Percentiles rank a stretch among this genome's conserved stretches.
Conservation (phyloP, 2,329 filamentous ascomycete genomes). For the Pyrenophora teres region DNA sequence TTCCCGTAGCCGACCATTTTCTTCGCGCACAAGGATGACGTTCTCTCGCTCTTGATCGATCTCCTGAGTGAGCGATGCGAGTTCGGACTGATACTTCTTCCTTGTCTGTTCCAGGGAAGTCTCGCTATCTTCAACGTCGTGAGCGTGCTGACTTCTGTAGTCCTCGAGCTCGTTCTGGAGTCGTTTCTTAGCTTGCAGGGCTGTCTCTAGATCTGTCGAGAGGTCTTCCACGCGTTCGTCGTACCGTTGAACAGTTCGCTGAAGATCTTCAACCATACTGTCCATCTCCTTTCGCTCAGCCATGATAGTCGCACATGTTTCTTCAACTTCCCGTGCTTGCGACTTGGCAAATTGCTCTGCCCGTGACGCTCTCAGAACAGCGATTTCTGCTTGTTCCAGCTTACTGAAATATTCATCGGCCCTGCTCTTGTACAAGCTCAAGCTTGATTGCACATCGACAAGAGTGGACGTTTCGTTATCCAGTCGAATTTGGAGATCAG, state of each 20-base stretch:
- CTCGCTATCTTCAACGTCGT: constrained; percentile 97
- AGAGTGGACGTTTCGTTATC: constrained; percentile 87
- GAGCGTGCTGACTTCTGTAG: constrained; percentile 91
- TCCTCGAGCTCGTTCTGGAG: constrained; percentile 97
- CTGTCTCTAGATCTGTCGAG: constrained; percentile 83
- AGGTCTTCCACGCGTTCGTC: constrained; percentile 92
- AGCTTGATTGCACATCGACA: constrained; percentile 79
- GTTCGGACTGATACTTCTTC: constrained; percentile 95
- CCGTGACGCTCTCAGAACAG: constrained; percentile 86
- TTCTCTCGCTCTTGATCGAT: constrained; percentile 93
- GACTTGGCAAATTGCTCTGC: constrained; percentile 93
- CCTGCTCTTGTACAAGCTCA: constrained; percentile 86
- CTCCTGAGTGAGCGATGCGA: constrained; percentile 86
- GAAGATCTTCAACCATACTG: constrained; percentile 81
- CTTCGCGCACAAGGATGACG: constrained; percentile 78
- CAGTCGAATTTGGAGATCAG: constrained; percentile 89
- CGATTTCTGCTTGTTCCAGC: constrained; percentile 94
- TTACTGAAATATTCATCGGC: constrained; percentile 97
- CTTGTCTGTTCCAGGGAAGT: constrained; percentile 94
- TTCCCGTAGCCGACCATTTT: constrained; percentile 87
- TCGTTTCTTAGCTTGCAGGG: constrained; percentile 86
- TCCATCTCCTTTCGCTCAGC: constrained; percentile 92
- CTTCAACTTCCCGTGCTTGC: constrained; percentile 88
- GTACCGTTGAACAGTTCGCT: constrained; percentile 84
- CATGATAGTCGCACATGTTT: constrained; percentile 87